Percentiles rank a stretch among this genome's conserved stretches.
phyloP scores from a whole-genome alignment of 805 yeast genomes.

The Pachysolen tannophilus region DNA sequence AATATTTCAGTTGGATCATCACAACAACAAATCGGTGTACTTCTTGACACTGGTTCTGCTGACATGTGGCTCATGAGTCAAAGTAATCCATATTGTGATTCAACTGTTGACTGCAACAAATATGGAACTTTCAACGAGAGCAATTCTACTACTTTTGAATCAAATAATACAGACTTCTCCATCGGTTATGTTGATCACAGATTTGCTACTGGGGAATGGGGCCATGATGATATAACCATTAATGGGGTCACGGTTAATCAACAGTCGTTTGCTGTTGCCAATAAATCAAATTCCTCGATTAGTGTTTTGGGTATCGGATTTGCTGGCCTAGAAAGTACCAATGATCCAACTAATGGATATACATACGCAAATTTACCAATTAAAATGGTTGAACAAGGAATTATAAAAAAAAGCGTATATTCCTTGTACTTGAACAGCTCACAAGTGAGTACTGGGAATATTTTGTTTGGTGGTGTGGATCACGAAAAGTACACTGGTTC shows the following conservation, averaged over 20 bases:
- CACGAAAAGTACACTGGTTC: constrained; percentile 44
- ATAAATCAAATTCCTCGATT: constrained; percentile 48
- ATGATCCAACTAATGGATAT: constrained; percentile 26
- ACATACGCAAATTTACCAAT: constrained; percentile 62
- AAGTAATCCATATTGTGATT: constrained; percentile 38
- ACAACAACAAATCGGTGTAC: constrained; percentile 40
- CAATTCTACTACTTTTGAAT: constrained; percentile 28
- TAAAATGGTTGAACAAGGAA: constrained; percentile 48
- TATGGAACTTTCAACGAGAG: constrained; percentile 42
- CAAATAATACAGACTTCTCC: constrained; percentile 31
- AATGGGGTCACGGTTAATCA: constrained; percentile 39
- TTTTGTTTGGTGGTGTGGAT: constrained; percentile 64
- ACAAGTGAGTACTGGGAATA: no score
- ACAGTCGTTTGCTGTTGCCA: constrained; percentile 70
- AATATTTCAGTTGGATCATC: constrained; percentile 48
- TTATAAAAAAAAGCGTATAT: constrained; percentile 46
- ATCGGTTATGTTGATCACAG: constrained; percentile 43
- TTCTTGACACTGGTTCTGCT: constrained; percentile 72
- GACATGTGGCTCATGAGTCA: constrained; percentile 59
- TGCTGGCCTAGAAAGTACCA: constrained; percentile 59
- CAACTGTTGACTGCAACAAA: constrained; percentile 33
- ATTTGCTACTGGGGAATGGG: constrained; percentile 46
- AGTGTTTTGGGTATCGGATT: constrained; percentile 77
- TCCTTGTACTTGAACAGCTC: constrained; percentile 61
- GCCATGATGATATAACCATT: constrained; percentile 49